Percentiles rank a stretch among this genome's conserved stretches.
Evolutionary conservation across 345 rosid species (phyloP).

Genomic region (Pugionium dolabratum): DNA sequence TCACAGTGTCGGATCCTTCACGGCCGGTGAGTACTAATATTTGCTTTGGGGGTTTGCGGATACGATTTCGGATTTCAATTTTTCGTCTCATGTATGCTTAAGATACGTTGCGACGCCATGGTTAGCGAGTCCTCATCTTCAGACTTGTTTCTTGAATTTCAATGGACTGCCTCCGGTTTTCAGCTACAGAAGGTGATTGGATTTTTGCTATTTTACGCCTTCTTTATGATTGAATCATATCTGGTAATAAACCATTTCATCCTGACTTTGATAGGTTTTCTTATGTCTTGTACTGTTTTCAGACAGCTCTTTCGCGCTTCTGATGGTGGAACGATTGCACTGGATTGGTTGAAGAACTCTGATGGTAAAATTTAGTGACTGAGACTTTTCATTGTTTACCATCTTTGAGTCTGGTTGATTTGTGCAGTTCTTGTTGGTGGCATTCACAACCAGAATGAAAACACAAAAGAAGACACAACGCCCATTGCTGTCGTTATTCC

Average conservation of each 20-base stretch:
- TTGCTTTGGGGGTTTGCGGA: background rate
- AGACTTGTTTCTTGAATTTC: slow-evolving; percentile 63
- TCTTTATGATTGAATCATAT: background rate
- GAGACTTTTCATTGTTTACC: background rate
- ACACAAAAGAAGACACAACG: slow-evolving; percentile 50
- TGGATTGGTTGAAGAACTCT: slow-evolving; percentile 74
- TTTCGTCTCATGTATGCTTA: background rate
- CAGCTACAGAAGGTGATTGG: slow-evolving; percentile 63
- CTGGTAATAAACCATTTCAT: too few relatives aligned
- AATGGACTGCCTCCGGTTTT: slow-evolving; percentile 74
- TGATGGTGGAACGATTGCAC: slow-evolving; percentile 90
- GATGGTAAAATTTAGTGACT: slow-evolving; percentile 47
- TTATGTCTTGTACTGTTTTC: slow-evolving; percentile 14
- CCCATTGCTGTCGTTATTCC: slow-evolving; percentile 67
- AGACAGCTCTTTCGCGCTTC: slow-evolving; percentile 69
- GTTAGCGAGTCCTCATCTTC: slow-evolving; percentile 88
- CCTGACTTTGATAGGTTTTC: background rate
- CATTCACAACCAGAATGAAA: slow-evolving; percentile 31
- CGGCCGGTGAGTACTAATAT: slow-evolving; percentile 48
- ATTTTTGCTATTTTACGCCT: background rate
- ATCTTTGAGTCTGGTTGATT: background rate
- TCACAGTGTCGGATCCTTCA: slow-evolving; percentile 69
- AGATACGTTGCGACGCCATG: slow-evolving; percentile 78
- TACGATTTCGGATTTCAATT: background rate
- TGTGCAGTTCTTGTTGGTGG: slow-evolving; percentile 42